Evolutionary conservation across 257 asterid genomes (phyloP).

Genomic region (Nicotiana tomentosiformis): DNA sequence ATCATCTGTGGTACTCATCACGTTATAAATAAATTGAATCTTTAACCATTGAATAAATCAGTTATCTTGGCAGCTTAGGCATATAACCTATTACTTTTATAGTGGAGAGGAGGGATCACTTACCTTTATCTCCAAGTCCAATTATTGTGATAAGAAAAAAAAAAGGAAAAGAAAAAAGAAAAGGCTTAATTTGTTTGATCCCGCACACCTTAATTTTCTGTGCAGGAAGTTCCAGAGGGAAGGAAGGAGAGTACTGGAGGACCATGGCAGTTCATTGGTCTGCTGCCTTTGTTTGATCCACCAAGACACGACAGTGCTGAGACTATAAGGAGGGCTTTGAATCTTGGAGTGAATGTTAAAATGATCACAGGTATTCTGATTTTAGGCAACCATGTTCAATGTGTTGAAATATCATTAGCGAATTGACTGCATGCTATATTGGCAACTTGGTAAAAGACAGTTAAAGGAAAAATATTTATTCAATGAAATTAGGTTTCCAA

Average conservation of each 20-base stretch:
- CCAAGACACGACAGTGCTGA: slow-evolving; percentile 55
- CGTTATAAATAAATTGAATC: background rate
- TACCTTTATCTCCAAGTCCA: background rate
- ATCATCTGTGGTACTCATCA: background rate
- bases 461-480: background rate
- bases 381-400: background rate
- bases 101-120: background rate
- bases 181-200: background rate
- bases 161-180: background rate
- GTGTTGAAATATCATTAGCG: background rate
- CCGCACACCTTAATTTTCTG: background rate
- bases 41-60: background rate
- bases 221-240: slow-evolving; percentile 49
- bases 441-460: background rate
- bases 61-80: background rate
- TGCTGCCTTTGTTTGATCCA: slow-evolving; percentile 48
- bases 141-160: background rate
- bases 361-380: slow-evolving; percentile 41
- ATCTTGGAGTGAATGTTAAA: slow-evolving; percentile 48
- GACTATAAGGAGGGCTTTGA: slow-evolving; percentile 44
- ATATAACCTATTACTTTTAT: background rate
- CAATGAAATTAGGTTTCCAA: background rate
- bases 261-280: slow-evolving; percentile 44
- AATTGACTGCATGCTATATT: background rate
- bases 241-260: slow-evolving; percentile 48